Base-by-base conservation (phyloP, 495 filamentous ascomycete species). In the Trichocladium antarcticum region DNA sequence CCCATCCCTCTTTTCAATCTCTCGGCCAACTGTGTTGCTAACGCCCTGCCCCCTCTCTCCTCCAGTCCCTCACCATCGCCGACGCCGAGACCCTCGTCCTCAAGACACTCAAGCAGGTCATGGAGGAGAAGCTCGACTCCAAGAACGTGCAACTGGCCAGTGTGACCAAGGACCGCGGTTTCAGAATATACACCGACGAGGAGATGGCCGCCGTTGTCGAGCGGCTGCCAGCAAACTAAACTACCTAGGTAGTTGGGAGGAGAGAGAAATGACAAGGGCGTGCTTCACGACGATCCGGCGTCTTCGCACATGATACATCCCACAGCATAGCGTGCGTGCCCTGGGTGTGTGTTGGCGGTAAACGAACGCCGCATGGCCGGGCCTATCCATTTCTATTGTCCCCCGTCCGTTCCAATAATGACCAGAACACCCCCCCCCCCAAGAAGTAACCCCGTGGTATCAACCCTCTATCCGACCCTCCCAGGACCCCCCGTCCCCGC, bases 71-170 rank as follows among this genome's bases (percentile, higher is more conserved):
- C 55, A 95, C 90, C 44, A 84, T 98, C 51, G 71, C 76, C 40
- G 92, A 98, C 66, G 92, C 92, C 17, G 92, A 98, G 70, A 85
- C 87, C 2, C 71, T 98, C 56, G 93, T 97, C 28, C 74, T 98
- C 56, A 96, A 96, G 80, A 98, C 92, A 32, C 68, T 98, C 67
- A 98, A 98, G 77, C 92, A 98, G 72, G 92, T 98, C 45, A 98
- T 98, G 92, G 92, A 98, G 72, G 92, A 98, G 80, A 98, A 97
- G 74, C 78, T 98, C 45, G 92, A 98, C 65, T 75, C 85, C 36
- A 97, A 97, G 78, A 98, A 97, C 62, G 93, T 98, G 56, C 92
- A 97, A 76, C 68, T 98, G 56, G 92, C 92, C 37, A 96, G 89
- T 61, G 93, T 97, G 46, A 98, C 92, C 50, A 95, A 90, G 75